phyloP scores from a whole-genome alignment of 805 yeast genomes.

The Saccharomyces mikatae region DNA sequence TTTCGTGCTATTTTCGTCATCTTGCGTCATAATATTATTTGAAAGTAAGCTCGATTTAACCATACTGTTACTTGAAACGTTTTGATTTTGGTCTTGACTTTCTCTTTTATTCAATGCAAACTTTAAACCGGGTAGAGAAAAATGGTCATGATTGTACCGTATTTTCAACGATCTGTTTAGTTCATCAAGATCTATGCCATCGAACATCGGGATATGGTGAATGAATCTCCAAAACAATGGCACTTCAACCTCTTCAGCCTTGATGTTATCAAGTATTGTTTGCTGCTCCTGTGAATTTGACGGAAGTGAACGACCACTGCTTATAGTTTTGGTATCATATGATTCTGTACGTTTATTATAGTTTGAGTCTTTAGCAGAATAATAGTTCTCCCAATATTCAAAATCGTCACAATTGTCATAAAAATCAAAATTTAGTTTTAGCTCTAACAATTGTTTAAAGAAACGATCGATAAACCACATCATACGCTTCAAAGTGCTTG shows the following conservation, averaged over 20 bases:
- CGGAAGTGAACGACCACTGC: slow-evolving; percentile 5
- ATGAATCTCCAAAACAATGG: slow-evolving; percentile 23
- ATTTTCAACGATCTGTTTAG: slow-evolving; percentile 18
- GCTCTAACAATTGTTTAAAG: slow-evolving; percentile 10
- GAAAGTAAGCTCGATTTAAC: neutral
- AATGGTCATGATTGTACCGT: slow-evolving; percentile 15
- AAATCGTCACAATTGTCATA: slow-evolving; percentile 24
- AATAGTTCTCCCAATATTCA: slow-evolving; percentile 18
- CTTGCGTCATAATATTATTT: neutral
- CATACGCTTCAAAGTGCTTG: slow-evolving; percentile 16
- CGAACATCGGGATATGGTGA: slow-evolving; percentile 25
- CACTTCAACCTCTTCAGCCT: slow-evolving; percentile 8
- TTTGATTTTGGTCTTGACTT: neutral
- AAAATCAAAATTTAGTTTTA: slow-evolving; percentile 9
- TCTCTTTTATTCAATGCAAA: slow-evolving; percentile 8
- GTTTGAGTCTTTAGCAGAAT: neutral
- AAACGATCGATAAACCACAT: slow-evolving; percentile 22
- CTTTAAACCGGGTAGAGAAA: slow-evolving; percentile 21
- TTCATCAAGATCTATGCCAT: slow-evolving; percentile 29
- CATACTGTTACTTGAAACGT: neutral
- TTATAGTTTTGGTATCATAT: neutral
- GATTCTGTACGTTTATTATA: neutral
- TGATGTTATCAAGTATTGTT: neutral
- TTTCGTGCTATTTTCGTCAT: neutral
- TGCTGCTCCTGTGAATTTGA: slow-evolving; percentile 4